Evolutionary conservation across 2,329 filamentous ascomycete genomes (phyloP).

Genomic region (Aspergillus nomiae): DNA sequence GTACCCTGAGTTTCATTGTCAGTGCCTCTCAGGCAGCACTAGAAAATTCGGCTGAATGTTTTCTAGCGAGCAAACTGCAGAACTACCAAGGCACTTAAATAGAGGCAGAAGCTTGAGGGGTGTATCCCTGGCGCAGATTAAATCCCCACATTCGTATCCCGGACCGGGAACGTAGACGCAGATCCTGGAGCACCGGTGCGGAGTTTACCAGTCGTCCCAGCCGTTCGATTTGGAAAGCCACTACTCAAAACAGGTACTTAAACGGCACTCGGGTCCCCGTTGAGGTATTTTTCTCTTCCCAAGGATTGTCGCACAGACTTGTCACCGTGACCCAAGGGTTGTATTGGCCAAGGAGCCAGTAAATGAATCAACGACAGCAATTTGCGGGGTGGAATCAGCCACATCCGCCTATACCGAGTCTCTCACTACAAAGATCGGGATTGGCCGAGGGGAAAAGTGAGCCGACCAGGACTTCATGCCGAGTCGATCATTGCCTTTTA

Average conservation of each 20-base stretch:
- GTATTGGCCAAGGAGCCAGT: not conserved
- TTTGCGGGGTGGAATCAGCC: not conserved
- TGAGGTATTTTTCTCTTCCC: not conserved
- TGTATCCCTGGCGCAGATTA: not conserved
- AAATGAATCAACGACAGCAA: not conserved
- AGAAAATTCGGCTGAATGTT: not conserved
- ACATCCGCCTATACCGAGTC: not conserved
- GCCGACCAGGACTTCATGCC: not conserved
- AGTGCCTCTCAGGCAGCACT: not conserved
- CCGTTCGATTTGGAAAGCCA: not conserved
- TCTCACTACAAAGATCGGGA: not conserved
- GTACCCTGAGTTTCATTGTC: slow-evolving; percentile 20
- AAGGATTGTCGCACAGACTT: not conserved
- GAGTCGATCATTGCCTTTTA: not conserved
- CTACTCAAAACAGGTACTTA: not conserved
- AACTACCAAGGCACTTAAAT: not conserved
- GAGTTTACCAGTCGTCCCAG: not conserved
- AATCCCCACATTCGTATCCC: slow-evolving; percentile 14
- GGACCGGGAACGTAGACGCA: slow-evolving; percentile 7
- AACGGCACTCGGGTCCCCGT: not conserved
- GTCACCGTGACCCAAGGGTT: not conserved
- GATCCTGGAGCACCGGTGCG: slow-evolving; percentile 14
- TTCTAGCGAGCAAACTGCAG: not conserved
- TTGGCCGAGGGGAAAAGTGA: not conserved
- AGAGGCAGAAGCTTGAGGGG: not conserved